Base-by-base conservation (phyloP, 495 filamentous ascomycete genomes). In the Evansstolkia leycettana region DNA sequence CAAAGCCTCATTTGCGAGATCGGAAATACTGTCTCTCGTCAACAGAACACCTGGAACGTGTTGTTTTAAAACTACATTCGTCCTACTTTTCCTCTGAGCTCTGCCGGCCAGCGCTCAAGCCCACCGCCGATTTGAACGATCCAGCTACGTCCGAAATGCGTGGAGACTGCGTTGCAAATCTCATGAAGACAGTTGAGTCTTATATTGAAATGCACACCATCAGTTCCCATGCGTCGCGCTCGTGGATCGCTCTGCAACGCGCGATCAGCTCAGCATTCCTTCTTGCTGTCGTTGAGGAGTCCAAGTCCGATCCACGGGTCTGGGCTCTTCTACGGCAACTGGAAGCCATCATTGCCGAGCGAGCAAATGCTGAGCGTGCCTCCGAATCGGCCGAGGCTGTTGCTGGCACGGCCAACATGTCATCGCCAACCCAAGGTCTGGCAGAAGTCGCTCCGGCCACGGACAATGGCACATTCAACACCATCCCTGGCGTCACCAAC, bases 21-120 rank as follows among this genome's bases (percentile, higher is more conserved):
- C 58, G 57, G 0, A 42, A 62, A 16, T 50, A 54, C 38, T 76
- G 72, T 45, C 45, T 56, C 10, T 61, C 62, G 0, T 41, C 60
- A 1, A 64, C 58, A 2, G 58, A 76, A 28, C 70, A 70, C 33
- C 48, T 76, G 0, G 69, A 78, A 47, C 60, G 71, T 28, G 65
- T 72, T 32, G 66, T 66, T 1, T 45, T 76, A 1, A 74, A 73
- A 44, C 52, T 78, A 7, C 72, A 76, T 45, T 61, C 65, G 3
- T 74, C 71, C 2, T 78, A 75, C 48, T 65, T 73, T 36, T 57
- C 64, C 9, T 76, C 73, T 9, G 72, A 76, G 47, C 66, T 78
- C 37, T 75, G 69, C 48, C 67, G 73, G 26, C 70, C 70, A 34
- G 64, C 73, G 30, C 62, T 78, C 41, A 73, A 69, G 35, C 39